Evolutionary conservation across 1,284 basidiomycete species (phyloP).

Genomic region (Somion occarium): DNA sequence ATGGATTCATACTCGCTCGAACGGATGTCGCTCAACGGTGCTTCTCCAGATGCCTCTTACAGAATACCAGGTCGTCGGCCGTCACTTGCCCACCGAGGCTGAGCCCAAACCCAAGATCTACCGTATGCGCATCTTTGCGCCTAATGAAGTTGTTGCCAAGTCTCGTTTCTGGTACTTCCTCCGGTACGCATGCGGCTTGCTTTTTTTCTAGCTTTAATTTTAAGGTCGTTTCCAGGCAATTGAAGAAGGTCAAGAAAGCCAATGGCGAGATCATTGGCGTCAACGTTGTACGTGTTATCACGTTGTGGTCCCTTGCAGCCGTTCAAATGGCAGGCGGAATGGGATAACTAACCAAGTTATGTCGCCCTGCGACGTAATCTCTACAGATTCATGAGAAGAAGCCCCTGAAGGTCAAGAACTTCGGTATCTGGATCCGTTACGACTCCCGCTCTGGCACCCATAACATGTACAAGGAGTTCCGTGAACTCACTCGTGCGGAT

Average conservation of each 20-base stretch:
- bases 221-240: conserved; percentile 51
- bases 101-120: conserved; percentile 96
- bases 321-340: conserved; percentile 80
- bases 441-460: conserved; percentile 97
- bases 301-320: conserved; percentile 63
- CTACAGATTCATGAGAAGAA: conserved; percentile 93
- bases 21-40: conserved; percentile 20
- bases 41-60: conserved; percentile 40
- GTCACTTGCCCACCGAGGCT: conserved; percentile 92
- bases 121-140: conserved; percentile 99
- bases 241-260: conserved; percentile 99
- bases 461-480: conserved; percentile 99
- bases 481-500: conserved; percentile 90
- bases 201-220: background rate
- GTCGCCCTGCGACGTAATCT: conserved; percentile 18
- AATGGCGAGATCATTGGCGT: conserved; percentile 98
- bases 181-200: conserved; percentile 39
- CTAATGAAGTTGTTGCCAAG: conserved; percentile 98
- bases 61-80: conserved; percentile 98
- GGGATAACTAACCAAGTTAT: conserved; percentile 51
- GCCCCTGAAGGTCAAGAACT: conserved; percentile 99
- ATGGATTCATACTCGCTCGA: conserved; percentile 1
- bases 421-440: conserved; percentile 99
- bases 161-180: conserved; percentile 99
- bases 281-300: conserved; percentile 81